Evolutionary conservation across 2,329 filamentous ascomycete genomes (phyloP).

Genomic region (Colletotrichum sojae): DNA sequence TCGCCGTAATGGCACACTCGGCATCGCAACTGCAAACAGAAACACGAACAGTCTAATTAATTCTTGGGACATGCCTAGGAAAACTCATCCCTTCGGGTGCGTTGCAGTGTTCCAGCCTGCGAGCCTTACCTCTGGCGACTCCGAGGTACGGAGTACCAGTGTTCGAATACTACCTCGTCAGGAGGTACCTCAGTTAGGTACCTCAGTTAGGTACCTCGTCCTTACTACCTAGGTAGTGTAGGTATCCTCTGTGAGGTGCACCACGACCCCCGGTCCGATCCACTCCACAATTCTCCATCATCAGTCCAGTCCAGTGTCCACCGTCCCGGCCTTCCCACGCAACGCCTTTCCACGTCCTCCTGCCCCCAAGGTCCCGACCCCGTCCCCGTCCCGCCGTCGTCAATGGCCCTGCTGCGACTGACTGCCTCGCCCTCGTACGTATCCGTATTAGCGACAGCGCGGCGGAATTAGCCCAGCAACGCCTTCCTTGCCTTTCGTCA

Average conservation of each 20-base stretch:
- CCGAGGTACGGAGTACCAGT: no score
- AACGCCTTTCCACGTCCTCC: slow-evolving; percentile 9
- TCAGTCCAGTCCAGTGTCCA: not conserved
- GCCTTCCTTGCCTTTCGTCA: slow-evolving; percentile 25
- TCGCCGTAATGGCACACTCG: not conserved
- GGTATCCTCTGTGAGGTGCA: not conserved
- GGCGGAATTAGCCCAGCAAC: slow-evolving; percentile 1
- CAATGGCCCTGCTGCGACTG: slow-evolving; percentile 1
- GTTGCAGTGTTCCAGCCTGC: no score
- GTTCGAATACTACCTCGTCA: no score
- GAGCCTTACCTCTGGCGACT: no score
- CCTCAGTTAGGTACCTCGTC: not conserved
- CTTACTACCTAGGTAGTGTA: no score
- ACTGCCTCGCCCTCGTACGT: slow-evolving; percentile 24
- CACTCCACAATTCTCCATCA: slow-evolving; percentile 35
- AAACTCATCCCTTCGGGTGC: no score
- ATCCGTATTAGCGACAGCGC: slow-evolving; percentile 22
- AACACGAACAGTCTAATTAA: not conserved
- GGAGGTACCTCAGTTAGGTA: not conserved
- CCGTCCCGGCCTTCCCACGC: slow-evolving; percentile 10
- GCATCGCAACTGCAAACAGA: slow-evolving; percentile 15
- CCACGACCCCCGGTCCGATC: slow-evolving; percentile 26
- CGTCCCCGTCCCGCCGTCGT: no score
- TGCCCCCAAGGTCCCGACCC: not conserved
- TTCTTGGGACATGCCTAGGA: no score